Base-by-base conservation (phyloP, 371 early-diverging fungal genomes). In the Coemansia sp. region DNA sequence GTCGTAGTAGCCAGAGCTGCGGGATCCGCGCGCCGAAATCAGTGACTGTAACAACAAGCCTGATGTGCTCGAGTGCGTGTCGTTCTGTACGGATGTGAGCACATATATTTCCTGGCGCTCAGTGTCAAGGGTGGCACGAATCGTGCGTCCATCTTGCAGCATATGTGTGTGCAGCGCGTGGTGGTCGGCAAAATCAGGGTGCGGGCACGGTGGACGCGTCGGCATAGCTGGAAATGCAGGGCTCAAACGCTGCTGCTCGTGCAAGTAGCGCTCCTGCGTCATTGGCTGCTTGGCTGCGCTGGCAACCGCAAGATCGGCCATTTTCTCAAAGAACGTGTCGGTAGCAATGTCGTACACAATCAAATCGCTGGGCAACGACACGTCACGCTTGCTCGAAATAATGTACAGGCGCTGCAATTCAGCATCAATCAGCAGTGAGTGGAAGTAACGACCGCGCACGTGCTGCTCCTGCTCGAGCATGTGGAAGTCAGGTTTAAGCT, bases 391-490 rank as follows among this genome's bases (percentile, higher is more conserved):
- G 17, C 95, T 95, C 26, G 94, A 94, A 72, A 97, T 89, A 41
- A 97, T 89, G 71, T 91, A 94, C 3, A 97, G 80, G 29, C 87
- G 85, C 24, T 89, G 88, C 13, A 84, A 80, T 24, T 66, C 64
- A 3, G 89, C 82, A 71, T 96, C 92, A 9, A 94, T 84, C 2
- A 93, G 79, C 95, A 96, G 94, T 3, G 95, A 91, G 70, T 95
- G 96, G 12, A 94, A 94, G 41, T 93, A 89, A 41, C 97, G 87
- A 41, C 69, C 65, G 46, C 80, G 76, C 39, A 82, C 68, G 46
- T 83, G 79, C 58, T 63, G 67, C 29, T 82, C 80, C 32, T 78
- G 54, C 44, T 67, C 76, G 17, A 64, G 66, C 63, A 71, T 54
- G 23, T 81, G 61, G 32, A 62, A 21, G 73, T 87, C 87, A 17